Conservation (phyloP, 2,329 filamentous ascomycete species). For the Aspergillus sp. region DNA sequence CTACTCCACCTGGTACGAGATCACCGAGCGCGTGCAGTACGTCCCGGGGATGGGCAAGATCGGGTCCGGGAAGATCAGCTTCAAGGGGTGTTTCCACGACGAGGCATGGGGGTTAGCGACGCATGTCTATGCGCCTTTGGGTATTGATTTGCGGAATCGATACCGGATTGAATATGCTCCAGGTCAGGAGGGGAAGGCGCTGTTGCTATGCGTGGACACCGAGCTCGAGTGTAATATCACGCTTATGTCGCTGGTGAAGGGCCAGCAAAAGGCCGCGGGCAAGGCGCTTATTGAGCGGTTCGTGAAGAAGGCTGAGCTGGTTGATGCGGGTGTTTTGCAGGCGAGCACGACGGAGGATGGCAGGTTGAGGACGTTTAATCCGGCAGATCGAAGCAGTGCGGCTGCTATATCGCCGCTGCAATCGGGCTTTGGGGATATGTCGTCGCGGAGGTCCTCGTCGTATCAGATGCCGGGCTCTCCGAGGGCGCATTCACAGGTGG, state of each 20-base stretch:
- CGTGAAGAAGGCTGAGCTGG: constrained; percentile 50
- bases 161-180: constrained; percentile 75
- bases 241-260: constrained; percentile 75
- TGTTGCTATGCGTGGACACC: constrained; percentile 84
- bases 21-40: constrained; percentile 76
- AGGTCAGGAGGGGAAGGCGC: constrained; percentile 66
- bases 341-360: constrained; percentile 2
- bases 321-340: constrained; percentile 24
- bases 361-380: constrained; percentile 6
- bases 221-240: constrained; percentile 79
- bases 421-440: too few species aligned
- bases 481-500: background rate
- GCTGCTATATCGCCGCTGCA: background rate
- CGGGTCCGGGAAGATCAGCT: constrained; percentile 67
- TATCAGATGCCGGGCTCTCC: constrained; percentile 2
- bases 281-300: constrained; percentile 67
- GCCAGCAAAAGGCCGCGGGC: constrained; percentile 76
- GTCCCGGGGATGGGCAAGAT: constrained; percentile 61
- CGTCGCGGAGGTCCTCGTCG: background rate
- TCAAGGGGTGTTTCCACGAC: constrained; percentile 79
- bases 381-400: background rate
- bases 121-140: constrained; percentile 79
- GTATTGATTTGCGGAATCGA: constrained; percentile 73
- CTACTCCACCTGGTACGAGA: constrained; percentile 72
- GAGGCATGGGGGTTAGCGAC: constrained; percentile 72